Conservation (phyloP, 768 basidiomycete species). For the Lanmaoa rubissima region DNA sequence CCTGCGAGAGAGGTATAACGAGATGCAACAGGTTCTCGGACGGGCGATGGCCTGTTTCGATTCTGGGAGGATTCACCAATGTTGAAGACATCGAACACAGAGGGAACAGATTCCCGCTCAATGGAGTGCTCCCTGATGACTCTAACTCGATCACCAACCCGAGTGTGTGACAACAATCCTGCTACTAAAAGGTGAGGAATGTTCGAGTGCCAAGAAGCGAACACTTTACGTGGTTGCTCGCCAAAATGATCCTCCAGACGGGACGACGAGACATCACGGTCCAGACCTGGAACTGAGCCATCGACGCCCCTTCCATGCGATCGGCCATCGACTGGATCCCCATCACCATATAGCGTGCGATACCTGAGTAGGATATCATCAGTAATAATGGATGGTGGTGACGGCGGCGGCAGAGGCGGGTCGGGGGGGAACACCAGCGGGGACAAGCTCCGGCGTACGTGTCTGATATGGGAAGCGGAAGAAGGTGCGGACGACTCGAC, state of each 20-base stretch:
- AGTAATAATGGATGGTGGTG: conserved; percentile 10
- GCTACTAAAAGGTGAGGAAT: neutral
- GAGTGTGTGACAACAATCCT: conserved; percentile 5
- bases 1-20: conserved; percentile 13
- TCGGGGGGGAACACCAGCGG: conserved; percentile 24
- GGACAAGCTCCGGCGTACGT: conserved; percentile 24
- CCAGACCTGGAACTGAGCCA: conserved; percentile 1
- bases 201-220: neutral
- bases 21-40: conserved; percentile 8
- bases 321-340: neutral
- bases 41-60: conserved; percentile 10
- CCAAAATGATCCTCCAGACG: conserved; percentile 4
- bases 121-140: conserved; percentile 22
- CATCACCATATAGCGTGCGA: neutral
- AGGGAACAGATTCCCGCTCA: conserved; percentile 23
- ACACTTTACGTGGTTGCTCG: conserved; percentile 12
- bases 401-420: neutral
- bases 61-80: conserved; percentile 23
- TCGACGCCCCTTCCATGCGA: conserved; percentile 7
- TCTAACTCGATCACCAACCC: conserved; percentile 13
- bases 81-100: conserved; percentile 32
- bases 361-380: conserved; percentile 21
- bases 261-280: conserved; percentile 3
- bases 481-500: conserved; percentile 6
- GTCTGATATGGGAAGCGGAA: conserved; percentile 13